Conservation (phyloP, 345 rosid genomes). For the Iberis pinnata region DNA sequence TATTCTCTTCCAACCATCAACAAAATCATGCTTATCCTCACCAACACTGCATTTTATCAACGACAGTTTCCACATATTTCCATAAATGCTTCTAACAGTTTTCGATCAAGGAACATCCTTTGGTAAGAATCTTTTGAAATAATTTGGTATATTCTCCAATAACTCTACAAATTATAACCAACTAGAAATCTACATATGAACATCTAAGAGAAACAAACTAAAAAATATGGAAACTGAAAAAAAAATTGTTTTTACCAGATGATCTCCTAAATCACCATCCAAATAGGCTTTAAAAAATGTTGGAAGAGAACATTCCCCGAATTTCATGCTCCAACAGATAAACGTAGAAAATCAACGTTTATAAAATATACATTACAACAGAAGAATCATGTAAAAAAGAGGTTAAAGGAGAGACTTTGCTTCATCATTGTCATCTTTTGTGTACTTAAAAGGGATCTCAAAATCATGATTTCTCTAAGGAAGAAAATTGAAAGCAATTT, state of each 20-base stretch:
- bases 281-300: slow-evolving; percentile 6
- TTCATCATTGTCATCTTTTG: slow-evolving; percentile 1
- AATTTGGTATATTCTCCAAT: slow-evolving; percentile 12
- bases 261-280: neutral
- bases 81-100: slow-evolving; percentile 8
- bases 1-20: slow-evolving; percentile 20
- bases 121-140: neutral
- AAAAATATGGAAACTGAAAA: neutral
- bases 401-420: slow-evolving; percentile 2
- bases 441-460: neutral
- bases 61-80: neutral
- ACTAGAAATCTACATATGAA: no score
- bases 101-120: neutral
- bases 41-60: slow-evolving; percentile 9
- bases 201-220: neutral
- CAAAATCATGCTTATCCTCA: slow-evolving; percentile 1
- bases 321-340: neutral
- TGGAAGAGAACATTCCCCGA: neutral
- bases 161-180: neutral
- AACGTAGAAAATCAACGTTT: neutral
- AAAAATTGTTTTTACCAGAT: slow-evolving; percentile 8
- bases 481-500: neutral
- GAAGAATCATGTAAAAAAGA: neutral
- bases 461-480: neutral
- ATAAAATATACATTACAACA: neutral